Conservation (phyloP, 257 asterid genomes). For the Solanum neorickii region DNA sequence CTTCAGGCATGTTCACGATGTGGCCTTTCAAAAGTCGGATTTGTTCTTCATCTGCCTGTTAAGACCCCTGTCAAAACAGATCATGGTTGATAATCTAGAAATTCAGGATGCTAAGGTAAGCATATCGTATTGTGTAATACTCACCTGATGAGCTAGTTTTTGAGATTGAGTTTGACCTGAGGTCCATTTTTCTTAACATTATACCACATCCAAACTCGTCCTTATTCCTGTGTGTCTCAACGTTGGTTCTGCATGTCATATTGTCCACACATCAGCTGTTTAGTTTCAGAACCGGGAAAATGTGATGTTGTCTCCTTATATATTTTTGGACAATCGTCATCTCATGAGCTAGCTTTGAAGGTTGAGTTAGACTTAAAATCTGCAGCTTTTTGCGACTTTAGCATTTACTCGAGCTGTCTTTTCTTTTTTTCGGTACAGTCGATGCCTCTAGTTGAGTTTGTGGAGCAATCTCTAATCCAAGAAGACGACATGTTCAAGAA, state of each 20-base stretch:
- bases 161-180: background rate
- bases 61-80: slow-evolving; percentile 45
- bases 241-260: background rate
- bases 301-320: background rate
- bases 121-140: background rate
- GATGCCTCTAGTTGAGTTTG: slow-evolving; percentile 74
- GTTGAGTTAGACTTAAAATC: background rate
- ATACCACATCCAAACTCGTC: background rate
- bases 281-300: background rate
- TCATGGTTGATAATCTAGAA: slow-evolving; percentile 59
- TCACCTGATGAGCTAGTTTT: background rate
- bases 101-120: slow-evolving; percentile 74
- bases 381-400: background rate
- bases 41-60: slow-evolving; percentile 69
- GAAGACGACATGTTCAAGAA: slow-evolving; percentile 75
- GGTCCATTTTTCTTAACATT: background rate
- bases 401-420: background rate
- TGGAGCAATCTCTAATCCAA: slow-evolving; percentile 52
- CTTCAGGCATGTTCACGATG: slow-evolving; percentile 69
- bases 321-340: background rate
- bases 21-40: slow-evolving; percentile 72
- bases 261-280: background rate
- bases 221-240: background rate
- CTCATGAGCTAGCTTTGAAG: background rate
- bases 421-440: slow-evolving; percentile 23